Evolutionary conservation across 805 yeast genomes (phyloP).

Genomic region (Suhomyces sp.): DNA sequence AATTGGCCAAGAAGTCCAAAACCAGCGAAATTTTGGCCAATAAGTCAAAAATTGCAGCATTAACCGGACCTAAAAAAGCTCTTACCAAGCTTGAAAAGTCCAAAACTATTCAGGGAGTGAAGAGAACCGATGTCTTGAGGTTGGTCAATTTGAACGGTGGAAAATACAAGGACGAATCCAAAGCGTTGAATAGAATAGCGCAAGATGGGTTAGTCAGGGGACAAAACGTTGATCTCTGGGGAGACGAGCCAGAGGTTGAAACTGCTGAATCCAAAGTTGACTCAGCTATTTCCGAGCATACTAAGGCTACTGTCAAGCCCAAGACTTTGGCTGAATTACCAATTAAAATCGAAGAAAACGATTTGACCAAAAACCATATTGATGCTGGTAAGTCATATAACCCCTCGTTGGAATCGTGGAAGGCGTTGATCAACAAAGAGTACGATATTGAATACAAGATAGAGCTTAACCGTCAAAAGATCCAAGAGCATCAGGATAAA

Average conservation of each 20-base stretch:
- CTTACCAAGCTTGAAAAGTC: constrained; percentile 22
- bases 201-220: constrained; percentile 62
- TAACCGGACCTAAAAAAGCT: constrained; percentile 24
- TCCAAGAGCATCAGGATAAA: constrained; percentile 61
- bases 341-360: constrained; percentile 50
- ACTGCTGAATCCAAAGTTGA: constrained; percentile 10
- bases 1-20: constrained; percentile 47
- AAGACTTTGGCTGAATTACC: constrained; percentile 54
- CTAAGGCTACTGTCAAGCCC: constrained; percentile 54
- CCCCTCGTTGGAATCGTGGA: constrained; percentile 86
- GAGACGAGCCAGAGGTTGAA: constrained; percentile 26
- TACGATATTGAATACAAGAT: constrained; percentile 60
- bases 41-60: constrained; percentile 74
- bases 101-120: constrained; percentile 57
- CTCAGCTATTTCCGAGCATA: constrained; percentile 17
- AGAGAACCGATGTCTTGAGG: constrained; percentile 59
- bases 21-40: constrained; percentile 67
- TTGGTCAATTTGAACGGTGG: constrained; percentile 75
- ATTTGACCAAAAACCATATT: constrained; percentile 45
- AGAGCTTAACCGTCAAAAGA: constrained; percentile 61
- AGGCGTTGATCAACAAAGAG: constrained; percentile 64
- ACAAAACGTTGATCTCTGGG: constrained; percentile 70
- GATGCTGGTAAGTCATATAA: constrained; percentile 92
- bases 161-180: constrained; percentile 54
- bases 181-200: constrained; percentile 52